These are phyloP conservation scores for Geotrichum klebahnii DNA, from an alignment of 1,139 yeast genomes.

Conservation along the genomic window DNA sequence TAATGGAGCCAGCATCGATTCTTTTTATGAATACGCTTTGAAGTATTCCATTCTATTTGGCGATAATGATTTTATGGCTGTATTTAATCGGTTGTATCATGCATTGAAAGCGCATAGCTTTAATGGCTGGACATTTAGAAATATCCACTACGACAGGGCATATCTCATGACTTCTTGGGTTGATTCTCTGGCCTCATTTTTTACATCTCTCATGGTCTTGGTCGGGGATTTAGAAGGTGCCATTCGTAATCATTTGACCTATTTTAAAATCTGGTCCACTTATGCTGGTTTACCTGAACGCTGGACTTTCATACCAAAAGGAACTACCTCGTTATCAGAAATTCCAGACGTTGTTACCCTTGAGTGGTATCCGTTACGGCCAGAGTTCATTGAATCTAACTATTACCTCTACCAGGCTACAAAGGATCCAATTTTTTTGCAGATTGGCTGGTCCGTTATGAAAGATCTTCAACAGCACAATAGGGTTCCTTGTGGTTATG, in stretches of 20 bases:
- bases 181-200: slow-evolving; percentile 82
- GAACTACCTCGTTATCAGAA: neutral
- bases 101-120: slow-evolving; percentile 52
- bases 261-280: slow-evolving; percentile 71
- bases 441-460: slow-evolving; percentile 65
- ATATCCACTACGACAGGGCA: slow-evolving; percentile 56
- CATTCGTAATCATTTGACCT: slow-evolving; percentile 56
- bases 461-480: slow-evolving; percentile 51
- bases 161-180: slow-evolving; percentile 59
- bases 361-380: slow-evolving; percentile 91
- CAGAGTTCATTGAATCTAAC: slow-evolving; percentile 86
- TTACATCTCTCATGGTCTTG: slow-evolving; percentile 78
- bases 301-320: slow-evolving; percentile 51
- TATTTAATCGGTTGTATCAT: slow-evolving; percentile 57
- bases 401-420: slow-evolving; percentile 82
- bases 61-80: slow-evolving; percentile 55
- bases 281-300: slow-evolving; percentile 85
- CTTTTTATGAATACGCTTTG: slow-evolving; percentile 83
- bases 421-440: slow-evolving; percentile 74
- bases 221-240: slow-evolving; percentile 74
- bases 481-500: slow-evolving; percentile 69
- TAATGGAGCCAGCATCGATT: slow-evolving; percentile 89
- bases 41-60: slow-evolving; percentile 71
- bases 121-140: slow-evolving; percentile 57
- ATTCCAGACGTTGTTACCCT: slow-evolving; percentile 38